phyloP scores from a whole-genome alignment of 192 early-diverging fungal species.

The Podila verticillata region DNA sequence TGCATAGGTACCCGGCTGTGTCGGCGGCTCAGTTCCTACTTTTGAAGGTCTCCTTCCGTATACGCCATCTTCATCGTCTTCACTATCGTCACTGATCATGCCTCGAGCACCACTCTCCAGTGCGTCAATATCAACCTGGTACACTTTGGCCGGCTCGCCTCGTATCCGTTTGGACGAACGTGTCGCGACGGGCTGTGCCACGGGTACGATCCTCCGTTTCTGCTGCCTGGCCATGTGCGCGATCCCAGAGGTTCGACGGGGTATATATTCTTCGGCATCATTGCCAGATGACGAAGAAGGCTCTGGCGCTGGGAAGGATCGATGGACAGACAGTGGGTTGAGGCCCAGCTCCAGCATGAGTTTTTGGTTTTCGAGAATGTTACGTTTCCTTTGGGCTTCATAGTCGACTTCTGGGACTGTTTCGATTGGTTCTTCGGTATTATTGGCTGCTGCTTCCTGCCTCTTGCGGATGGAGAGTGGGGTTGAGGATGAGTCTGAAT shows the following conservation, averaged over 20 bases:
- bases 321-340: neutral
- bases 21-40: constrained; percentile 8
- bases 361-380: constrained; percentile 55
- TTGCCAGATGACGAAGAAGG: neutral
- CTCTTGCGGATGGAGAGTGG: neutral
- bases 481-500: neutral
- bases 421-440: neutral
- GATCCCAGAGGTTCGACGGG: neutral
- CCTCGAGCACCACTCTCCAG: constrained; percentile 22
- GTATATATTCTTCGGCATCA: constrained; percentile 10
- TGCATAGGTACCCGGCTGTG: constrained; percentile 12
- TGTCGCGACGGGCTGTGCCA: constrained; percentile 1
- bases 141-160: constrained; percentile 19
- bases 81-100: neutral
- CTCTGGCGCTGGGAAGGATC: neutral
- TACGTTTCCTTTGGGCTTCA: constrained; percentile 51
- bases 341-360: constrained; percentile 55
- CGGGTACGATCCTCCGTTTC: neutral
- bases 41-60: neutral
- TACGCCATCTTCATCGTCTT: neutral
- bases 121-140: constrained; percentile 24
- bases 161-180: constrained; percentile 45
- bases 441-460: neutral
- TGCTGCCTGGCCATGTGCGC: constrained; percentile 3
- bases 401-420: constrained; percentile 43